Conservation (phyloP, 108 stramenopile genomes). For the Mayamaea pseudoterrestris region DNA sequence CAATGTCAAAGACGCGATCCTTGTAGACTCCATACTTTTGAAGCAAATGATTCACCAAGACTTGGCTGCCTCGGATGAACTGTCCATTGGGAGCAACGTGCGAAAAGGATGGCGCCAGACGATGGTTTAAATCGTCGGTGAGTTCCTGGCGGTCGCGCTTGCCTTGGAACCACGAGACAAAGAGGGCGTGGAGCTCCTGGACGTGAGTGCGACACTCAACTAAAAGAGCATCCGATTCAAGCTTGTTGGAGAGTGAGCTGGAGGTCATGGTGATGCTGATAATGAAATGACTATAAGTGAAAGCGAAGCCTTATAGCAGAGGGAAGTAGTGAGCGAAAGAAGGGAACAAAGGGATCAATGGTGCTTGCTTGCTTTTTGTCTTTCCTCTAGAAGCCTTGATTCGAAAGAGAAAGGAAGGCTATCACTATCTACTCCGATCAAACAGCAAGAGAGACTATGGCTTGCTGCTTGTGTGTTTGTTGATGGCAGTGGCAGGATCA, state of each 20-base stretch:
- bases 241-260: neutral
- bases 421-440: too few relatives aligned
- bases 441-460: too few relatives aligned
- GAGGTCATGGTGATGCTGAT: too few relatives aligned
- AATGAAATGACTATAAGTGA: too few relatives aligned
- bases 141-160: neutral
- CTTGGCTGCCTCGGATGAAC: conserved; percentile 3
- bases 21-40: conserved; percentile 7
- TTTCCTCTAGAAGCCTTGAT: too few relatives aligned
- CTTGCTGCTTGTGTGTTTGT: too few relatives aligned
- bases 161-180: conserved; percentile 11
- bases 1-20: conserved; percentile 10
- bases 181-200: conserved; percentile 7
- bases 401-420: too few relatives aligned
- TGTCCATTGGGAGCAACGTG: conserved; percentile 16
- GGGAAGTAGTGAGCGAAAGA: too few relatives aligned
- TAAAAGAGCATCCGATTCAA: conserved; percentile 1
- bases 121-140: neutral
- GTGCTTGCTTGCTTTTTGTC: too few relatives aligned
- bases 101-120: conserved; percentile 1
- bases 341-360: too few relatives aligned
- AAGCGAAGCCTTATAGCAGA: too few relatives aligned
- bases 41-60: conserved; percentile 2
- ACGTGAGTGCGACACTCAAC: conserved; percentile 1
- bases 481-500: too few relatives aligned